These are phyloP conservation scores for Chalaropsis ovoidea DNA, from an alignment of 2,329 filamentous ascomycete genomes.

Conservation along the genomic window DNA sequence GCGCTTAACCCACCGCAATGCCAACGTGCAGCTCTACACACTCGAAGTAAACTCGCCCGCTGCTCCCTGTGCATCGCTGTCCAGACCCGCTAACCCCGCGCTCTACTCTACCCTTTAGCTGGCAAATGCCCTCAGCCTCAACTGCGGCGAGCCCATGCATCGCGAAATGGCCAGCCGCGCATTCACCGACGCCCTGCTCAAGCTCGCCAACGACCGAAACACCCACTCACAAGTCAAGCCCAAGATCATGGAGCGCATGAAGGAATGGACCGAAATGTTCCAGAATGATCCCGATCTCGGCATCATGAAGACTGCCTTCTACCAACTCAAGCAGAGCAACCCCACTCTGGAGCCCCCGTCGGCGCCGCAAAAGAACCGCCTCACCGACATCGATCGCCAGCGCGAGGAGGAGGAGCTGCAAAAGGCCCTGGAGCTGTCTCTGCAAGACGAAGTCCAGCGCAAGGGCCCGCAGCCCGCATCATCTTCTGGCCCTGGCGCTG, in stretches of 20 bases:
- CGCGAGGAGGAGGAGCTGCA: conserved; percentile 97
- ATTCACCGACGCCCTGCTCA: conserved; percentile 86
- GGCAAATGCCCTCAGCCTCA: conserved; percentile 82
- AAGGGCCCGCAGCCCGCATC: conserved; percentile 37
- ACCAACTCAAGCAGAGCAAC: conserved; percentile 72
- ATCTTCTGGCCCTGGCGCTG: conserved; percentile 30
- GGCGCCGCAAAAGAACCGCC: conserved; percentile 83
- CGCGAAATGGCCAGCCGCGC: conserved; percentile 81
- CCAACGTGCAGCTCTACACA: conserved; percentile 91
- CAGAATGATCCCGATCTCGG: conserved; percentile 78
- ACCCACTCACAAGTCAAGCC: conserved; percentile 94
- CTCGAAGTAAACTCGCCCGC: conserved; percentile 53
- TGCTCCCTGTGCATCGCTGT: neutral
- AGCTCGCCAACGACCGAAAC: conserved; percentile 86
- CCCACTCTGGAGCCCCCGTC: conserved; percentile 84
- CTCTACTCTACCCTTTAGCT: conserved; percentile 43
- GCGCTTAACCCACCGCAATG: conserved; percentile 82
- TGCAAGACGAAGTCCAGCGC: conserved; percentile 72
- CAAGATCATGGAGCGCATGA: conserved; percentile 94
- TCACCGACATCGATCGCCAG: conserved; percentile 79
- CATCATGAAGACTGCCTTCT: conserved; percentile 94
- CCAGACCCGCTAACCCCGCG: neutral
- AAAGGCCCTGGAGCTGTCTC: conserved; percentile 83
- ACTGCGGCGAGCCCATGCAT: conserved; percentile 78
- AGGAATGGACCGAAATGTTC: conserved; percentile 94